A percentile compares a stretch with the other conserved stretches of the same genome.
Conservation (phyloP, 768 basidiomycete species). For the Lactarius hatsudake region DNA sequence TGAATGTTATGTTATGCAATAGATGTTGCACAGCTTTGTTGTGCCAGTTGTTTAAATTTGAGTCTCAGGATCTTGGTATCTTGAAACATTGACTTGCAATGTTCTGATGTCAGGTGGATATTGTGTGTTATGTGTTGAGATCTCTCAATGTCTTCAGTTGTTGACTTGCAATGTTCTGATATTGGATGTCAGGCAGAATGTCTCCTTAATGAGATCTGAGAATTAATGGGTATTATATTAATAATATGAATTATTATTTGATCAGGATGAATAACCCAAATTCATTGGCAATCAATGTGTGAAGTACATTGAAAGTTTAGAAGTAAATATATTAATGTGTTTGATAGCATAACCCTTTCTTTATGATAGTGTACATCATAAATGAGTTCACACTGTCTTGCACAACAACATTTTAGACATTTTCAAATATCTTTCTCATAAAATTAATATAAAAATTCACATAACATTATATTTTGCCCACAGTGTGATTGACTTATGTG, state of each 20-base stretch:
- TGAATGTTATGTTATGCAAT: too few relatives aligned
- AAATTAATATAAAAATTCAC: background rate
- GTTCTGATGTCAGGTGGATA: background rate
- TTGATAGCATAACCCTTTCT: background rate
- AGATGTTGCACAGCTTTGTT: too few relatives aligned
- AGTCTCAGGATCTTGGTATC: too few relatives aligned
- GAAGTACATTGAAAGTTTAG: background rate
- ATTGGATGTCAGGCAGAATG: background rate
- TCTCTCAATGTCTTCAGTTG: slow-evolving; percentile 3
- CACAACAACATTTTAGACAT: background rate
- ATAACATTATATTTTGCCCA: background rate
- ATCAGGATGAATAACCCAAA: background rate
- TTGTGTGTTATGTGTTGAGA: background rate
- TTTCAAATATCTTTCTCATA: background rate
- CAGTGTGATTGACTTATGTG: too few relatives aligned
- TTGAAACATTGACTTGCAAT: background rate
- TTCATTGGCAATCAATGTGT: background rate
- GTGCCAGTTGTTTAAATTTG: too few relatives aligned
- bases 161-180: background rate
- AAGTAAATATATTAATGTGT: background rate
- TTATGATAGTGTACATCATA: background rate
- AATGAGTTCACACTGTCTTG: background rate
- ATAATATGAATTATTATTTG: background rate
- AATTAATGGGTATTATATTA: background rate
- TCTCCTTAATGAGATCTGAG: background rate